phyloP scores from a whole-genome alignment of 2,329 filamentous ascomycete genomes.

The Diaporthe sp. region DNA sequence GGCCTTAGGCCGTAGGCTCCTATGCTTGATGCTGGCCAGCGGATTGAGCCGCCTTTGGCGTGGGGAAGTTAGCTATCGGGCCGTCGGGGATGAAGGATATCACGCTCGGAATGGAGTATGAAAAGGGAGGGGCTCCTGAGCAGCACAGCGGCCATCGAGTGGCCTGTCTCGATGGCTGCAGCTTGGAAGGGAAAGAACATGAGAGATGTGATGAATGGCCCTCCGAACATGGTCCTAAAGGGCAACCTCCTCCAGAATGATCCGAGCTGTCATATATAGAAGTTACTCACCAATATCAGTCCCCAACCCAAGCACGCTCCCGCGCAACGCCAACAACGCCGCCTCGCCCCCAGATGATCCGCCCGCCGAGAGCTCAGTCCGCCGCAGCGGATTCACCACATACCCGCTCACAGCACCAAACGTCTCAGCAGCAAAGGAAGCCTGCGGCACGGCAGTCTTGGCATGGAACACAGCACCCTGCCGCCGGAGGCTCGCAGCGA shows the following conservation, averaged over 20 bases:
- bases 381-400: conserved; percentile 71
- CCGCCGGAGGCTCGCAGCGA: conserved; percentile 67
- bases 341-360: conserved; percentile 71
- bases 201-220: too few relatives aligned
- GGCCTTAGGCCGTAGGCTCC: conserved; percentile 27
- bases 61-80: neutral
- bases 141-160: too few relatives aligned
- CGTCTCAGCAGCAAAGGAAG: conserved; percentile 1
- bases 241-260: too few relatives aligned
- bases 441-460: conserved; percentile 73
- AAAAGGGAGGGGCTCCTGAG: too few relatives aligned
- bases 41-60: conserved; percentile 29
- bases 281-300: conserved; percentile 48
- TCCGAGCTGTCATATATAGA: too few relatives aligned
- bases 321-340: conserved; percentile 50
- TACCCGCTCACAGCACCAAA: neutral
- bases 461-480: conserved; percentile 75
- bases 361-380: conserved; percentile 64
- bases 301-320: conserved; percentile 48
- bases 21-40: conserved; percentile 4
- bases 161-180: too few relatives aligned
- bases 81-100: too few relatives aligned
- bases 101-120: too few relatives aligned
- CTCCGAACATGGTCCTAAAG: too few relatives aligned
- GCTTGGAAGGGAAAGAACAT: too few relatives aligned